Conservation (phyloP, 768 basidiomycete genomes). For the Rhizopogon vinicolor region DNA sequence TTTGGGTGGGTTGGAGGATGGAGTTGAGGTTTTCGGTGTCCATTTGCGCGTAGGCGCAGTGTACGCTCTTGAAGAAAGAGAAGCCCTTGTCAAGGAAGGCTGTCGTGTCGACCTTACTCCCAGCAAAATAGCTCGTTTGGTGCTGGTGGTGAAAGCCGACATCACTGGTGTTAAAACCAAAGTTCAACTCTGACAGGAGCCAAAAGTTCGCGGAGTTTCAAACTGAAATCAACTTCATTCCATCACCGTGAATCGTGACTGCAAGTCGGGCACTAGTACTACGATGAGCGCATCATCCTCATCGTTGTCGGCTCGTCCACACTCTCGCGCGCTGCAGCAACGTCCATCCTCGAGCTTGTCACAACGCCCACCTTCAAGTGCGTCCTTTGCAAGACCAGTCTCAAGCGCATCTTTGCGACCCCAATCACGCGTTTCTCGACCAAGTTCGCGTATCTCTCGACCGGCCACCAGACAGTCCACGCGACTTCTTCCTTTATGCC, state of each 20-base stretch:
- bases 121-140: slow-evolving; percentile 4
- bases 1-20: slow-evolving; percentile 12
- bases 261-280: not conserved
- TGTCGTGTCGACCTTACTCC: slow-evolving; percentile 4
- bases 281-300: slow-evolving; percentile 18
- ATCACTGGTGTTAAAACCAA: slow-evolving; percentile 6
- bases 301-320: slow-evolving; percentile 9
- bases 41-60: slow-evolving; percentile 20
- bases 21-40: slow-evolving; percentile 16
- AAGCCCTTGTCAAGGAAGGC: not conserved
- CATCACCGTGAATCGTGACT: too few relatives aligned
- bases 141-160: slow-evolving; percentile 12
- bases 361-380: slow-evolving; percentile 41
- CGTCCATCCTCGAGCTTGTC: slow-evolving; percentile 34
- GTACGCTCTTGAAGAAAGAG: slow-evolving; percentile 10
- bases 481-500: slow-evolving; percentile 50
- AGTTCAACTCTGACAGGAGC: not conserved
- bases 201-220: slow-evolving; percentile 8
- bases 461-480: slow-evolving; percentile 46
- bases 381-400: slow-evolving; percentile 39
- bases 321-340: slow-evolving; percentile 18
- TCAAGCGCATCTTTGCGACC: slow-evolving; percentile 36
- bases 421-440: slow-evolving; percentile 31
- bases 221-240: not conserved
- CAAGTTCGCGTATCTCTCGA: slow-evolving; percentile 43